Conservation (phyloP, 1,284 basidiomycete species). For the Prillingera fragicola region DNA sequence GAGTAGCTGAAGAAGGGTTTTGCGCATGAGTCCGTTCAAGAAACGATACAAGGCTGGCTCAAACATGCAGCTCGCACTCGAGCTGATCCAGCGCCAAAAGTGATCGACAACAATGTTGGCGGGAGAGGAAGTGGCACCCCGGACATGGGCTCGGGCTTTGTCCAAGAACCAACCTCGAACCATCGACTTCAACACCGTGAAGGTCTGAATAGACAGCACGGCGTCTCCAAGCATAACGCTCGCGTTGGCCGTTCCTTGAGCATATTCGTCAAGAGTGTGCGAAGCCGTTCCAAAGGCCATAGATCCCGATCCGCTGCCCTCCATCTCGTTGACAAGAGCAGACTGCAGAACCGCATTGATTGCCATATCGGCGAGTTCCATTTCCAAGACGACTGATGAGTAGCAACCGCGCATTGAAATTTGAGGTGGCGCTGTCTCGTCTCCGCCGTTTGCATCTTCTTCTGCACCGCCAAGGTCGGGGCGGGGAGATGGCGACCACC, state of each 20-base stretch:
- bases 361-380: slow-evolving; percentile 85
- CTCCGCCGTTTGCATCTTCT: slow-evolving; percentile 68
- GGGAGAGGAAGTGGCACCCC: slow-evolving; percentile 44
- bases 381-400: slow-evolving; percentile 85
- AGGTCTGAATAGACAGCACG: slow-evolving; percentile 83
- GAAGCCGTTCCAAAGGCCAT: slow-evolving; percentile 91
- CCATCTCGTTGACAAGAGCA: slow-evolving; percentile 89
- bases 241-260: slow-evolving; percentile 63
- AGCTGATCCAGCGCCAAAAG: slow-evolving; percentile 97
- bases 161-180: slow-evolving; percentile 90
- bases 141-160: slow-evolving; percentile 57
- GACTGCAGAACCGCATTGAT: slow-evolving; percentile 94
- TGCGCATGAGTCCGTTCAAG: slow-evolving; percentile 92
- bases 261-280: slow-evolving; percentile 86
- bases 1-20: slow-evolving; percentile 93
- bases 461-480: slow-evolving; percentile 94
- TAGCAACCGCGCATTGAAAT: slow-evolving; percentile 83
- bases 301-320: slow-evolving; percentile 79
- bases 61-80: slow-evolving; percentile 76
- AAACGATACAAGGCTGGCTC: slow-evolving; percentile 93
- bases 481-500: slow-evolving; percentile 89
- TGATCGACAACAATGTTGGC: slow-evolving; percentile 62
- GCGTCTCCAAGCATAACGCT: slow-evolving; percentile 85
- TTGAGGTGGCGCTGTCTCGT: slow-evolving; percentile 79
- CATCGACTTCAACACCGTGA: slow-evolving; percentile 79